Conservation (phyloP, 352 stramenopile species). For the Phytophthora hibernalis region DNA sequence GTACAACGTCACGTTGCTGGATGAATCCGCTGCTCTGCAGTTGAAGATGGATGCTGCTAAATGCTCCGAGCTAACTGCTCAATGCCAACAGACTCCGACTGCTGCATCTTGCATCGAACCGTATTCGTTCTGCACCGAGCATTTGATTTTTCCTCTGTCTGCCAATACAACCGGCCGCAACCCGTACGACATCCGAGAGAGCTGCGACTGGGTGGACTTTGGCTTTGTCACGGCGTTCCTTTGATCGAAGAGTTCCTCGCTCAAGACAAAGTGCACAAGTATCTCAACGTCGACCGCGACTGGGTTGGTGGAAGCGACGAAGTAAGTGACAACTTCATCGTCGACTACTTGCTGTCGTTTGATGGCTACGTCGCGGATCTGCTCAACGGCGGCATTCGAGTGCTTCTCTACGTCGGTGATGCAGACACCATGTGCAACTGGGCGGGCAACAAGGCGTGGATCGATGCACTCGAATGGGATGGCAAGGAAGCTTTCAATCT, state of each 20-base stretch:
- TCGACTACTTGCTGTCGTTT: constrained; percentile 82
- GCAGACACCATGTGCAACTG: constrained; percentile 97
- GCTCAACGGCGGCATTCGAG: constrained; percentile 63
- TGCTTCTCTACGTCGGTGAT: constrained; percentile 96
- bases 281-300: constrained; percentile 36
- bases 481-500: constrained; percentile 83
- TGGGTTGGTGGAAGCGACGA: constrained; percentile 67
- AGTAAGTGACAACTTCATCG: constrained; percentile 89
- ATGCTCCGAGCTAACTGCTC: constrained; percentile 39
- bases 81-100: constrained; percentile 35
- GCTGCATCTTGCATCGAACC: constrained; percentile 38
- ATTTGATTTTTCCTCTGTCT: constrained; percentile 40
- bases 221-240: constrained; percentile 49
- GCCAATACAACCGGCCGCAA: constrained; percentile 40
- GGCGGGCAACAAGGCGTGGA: constrained; percentile 95
- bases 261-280: constrained; percentile 29
- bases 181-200: constrained; percentile 59
- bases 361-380: constrained; percentile 84
- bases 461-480: constrained; percentile 89
- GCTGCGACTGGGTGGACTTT: constrained; percentile 44
- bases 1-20: constrained; percentile 66
- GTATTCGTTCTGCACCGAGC: constrained; percentile 36
- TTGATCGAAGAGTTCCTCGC: constrained; percentile 62
- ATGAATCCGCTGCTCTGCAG: constrained; percentile 30
- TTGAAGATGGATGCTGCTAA: constrained; percentile 36